Base-by-base conservation (phyloP, 257 asterid species). In the Nicotiana benthamiana region DNA sequence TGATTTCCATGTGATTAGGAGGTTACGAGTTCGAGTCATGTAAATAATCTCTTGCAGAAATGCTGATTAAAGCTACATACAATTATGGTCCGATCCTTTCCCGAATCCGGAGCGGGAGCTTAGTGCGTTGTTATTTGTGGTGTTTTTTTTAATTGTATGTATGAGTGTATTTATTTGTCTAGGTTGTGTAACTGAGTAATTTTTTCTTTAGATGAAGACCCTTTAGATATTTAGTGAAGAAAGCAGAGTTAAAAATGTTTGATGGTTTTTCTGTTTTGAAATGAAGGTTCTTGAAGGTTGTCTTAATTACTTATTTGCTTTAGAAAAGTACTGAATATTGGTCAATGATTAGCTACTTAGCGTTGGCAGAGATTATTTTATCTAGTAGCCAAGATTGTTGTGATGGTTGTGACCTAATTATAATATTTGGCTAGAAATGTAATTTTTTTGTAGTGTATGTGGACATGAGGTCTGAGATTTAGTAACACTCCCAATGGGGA, bases 31-130 rank as follows among this genome's bases (percentile, higher is more conserved):
- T 32, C 0, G 36, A 32, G 36, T 8, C 8, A 1, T 32, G 32
- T 3, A 30, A 30, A 30, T 3, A 28, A 2, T 5, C 32, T 30
- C 32, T 4, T 30, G 32, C 32, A 30, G 32, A 30, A 30, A 30
- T 30, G 5, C 32, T 0, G 0, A 5, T 4, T 3, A 3, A 30
- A 0, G 0, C 34, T 30, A 0, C 0, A 6, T 30, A 30, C 6
- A 30, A 4, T 30, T 30, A 8, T 32, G 8, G 7, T 32, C 8
- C 1, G 36, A 8, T 32, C 36, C 36, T 32, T 32, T 32, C 1
- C 1, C 36, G 8, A 5, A 32, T 6, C 6, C 6, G 0, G 6
- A 5, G 6, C 36, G 36, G 36, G 36, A 32, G 1, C 36, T 32
- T 32, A 32, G 36, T 5, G 36, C 36, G n/a, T 68, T 68, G 12